Evolutionary conservation across 495 filamentous ascomycete species (phyloP), one percentile per base, ranked within the genome.

Genomic region (Tuber umbilicatum): DNA sequence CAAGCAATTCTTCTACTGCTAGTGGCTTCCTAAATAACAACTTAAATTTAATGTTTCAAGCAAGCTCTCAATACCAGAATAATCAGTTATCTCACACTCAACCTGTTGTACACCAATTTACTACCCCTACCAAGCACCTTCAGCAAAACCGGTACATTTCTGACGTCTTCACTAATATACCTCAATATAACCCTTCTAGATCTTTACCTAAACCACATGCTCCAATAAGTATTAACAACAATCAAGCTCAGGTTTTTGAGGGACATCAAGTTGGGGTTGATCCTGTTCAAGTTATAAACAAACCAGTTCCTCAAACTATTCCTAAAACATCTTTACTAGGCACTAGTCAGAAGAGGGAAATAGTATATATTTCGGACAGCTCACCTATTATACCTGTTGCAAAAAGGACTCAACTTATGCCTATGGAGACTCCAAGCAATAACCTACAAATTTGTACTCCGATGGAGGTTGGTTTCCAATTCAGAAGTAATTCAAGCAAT

Each of bases 381-480:
- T 60, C 50, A 27, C 0, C 12, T 14, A 14, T 1, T 10, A 4
- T 3, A 31, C 50, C 50, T 1, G n/a, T 5, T 31, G 10, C 50
- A 0, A 31, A 60, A 60, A 31, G 4, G 23, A 3, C 12, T 60
- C 50, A 14, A 5, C 50, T 31, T 2, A 31, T 5, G 2, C 10
- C n/a, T 4, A 3, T 0, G n/a, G n/a, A 16, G 1, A 16, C 50
- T 60, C 10, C 5, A n/a, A 3, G 0, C 2, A 12, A 14, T 14
- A 31, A 10, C 16, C 5, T 12, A 5, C 12, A 1, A 4, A 14
- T 7, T 31, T 0, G 0, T 31, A 2, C 10, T 5, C n/a, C 10
- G 1, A 6, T 10, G 4, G 0, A 0, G 50, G n/a, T 31, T 31
- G n/a, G 5, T 2, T 14, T 2, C 7, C 0, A 3, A n/a, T 0